phyloP scores from a whole-genome alignment of 805 yeast genomes.

The Wickerhamomyces ciferrii region DNA sequence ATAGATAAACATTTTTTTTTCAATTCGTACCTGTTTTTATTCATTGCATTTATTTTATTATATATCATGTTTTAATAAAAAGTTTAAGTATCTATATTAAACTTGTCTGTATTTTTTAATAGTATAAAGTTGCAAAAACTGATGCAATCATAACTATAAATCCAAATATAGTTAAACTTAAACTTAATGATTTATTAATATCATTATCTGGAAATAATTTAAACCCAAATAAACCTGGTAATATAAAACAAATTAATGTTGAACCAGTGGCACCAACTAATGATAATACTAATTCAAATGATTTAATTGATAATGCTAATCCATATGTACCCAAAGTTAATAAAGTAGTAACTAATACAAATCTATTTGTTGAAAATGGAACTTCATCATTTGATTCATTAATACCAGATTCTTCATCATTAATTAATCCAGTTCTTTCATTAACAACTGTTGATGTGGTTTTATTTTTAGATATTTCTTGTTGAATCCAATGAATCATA shows the following conservation, averaged over 20 bases:
- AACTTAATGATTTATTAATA: conserved; percentile 40
- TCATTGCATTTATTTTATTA: background rate
- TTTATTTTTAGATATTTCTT: conserved; percentile 1
- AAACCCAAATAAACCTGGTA: conserved; percentile 76
- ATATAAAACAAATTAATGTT: conserved; percentile 68
- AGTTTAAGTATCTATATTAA: background rate
- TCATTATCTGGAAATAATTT: conserved; percentile 28
- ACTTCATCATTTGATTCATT: conserved; percentile 25
- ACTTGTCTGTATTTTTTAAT: too few species aligned
- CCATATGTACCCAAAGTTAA: conserved; percentile 45
- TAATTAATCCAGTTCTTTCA: conserved; percentile 10
- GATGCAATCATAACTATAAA: conserved; percentile 66
- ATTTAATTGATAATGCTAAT: conserved; percentile 52
- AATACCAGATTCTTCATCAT: conserved; percentile 14
- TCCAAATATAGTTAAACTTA: conserved; percentile 65
- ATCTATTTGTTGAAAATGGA: conserved; percentile 42
- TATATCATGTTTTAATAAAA: background rate
- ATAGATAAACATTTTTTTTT: too few species aligned
- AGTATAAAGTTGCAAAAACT: conserved; percentile 31
- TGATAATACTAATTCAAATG: conserved; percentile 65
- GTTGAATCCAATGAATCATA: conserved; percentile 43
- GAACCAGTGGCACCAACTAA: conserved; percentile 84
- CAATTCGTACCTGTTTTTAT: too few species aligned
- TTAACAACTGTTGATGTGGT: background rate
- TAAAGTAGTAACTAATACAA: conserved; percentile 41